These are phyloP conservation scores for Brettanomyces nanus DNA, from an alignment of 805 yeast species.

Conservation along the genomic window DNA sequence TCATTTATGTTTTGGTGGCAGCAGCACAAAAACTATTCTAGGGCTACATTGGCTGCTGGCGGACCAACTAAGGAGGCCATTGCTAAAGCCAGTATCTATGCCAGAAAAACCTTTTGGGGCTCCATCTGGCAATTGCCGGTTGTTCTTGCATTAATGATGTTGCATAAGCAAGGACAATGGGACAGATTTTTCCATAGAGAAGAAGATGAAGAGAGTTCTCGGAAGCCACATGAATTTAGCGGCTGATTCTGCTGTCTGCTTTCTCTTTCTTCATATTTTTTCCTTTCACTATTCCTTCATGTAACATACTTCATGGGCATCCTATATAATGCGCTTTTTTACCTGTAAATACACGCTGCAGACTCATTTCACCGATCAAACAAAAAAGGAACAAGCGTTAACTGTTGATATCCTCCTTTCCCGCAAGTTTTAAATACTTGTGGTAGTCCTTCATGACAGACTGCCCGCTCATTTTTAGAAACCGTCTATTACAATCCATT, in stretches of 20 bases:
- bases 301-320: background rate
- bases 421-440: conserved; percentile 15
- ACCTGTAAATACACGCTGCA: background rate
- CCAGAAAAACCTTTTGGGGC: conserved; percentile 86
- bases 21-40: conserved; percentile 53
- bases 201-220: conserved; percentile 8
- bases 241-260: no score
- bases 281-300: no score
- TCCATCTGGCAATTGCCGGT: conserved; percentile 93
- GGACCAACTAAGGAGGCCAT: conserved; percentile 50
- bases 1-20: conserved; percentile 82
- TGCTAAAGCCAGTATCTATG: conserved; percentile 54
- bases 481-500: conserved; percentile 21
- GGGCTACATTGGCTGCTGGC: conserved; percentile 23
- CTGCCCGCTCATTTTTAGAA: conserved; percentile 14
- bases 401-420: no score
- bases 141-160: conserved; percentile 80
- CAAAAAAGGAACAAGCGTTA: no score
- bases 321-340: background rate
- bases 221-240: no score
- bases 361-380: no score
- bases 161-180: conserved; percentile 95
- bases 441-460: conserved; percentile 17
- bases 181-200: conserved; percentile 46
- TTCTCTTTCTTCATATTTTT: no score